A percentile compares a stretch with the other conserved stretches of the same genome.
phyloP scores from a whole-genome alignment of 257 asterid species.

The Leonotis leonurus region DNA sequence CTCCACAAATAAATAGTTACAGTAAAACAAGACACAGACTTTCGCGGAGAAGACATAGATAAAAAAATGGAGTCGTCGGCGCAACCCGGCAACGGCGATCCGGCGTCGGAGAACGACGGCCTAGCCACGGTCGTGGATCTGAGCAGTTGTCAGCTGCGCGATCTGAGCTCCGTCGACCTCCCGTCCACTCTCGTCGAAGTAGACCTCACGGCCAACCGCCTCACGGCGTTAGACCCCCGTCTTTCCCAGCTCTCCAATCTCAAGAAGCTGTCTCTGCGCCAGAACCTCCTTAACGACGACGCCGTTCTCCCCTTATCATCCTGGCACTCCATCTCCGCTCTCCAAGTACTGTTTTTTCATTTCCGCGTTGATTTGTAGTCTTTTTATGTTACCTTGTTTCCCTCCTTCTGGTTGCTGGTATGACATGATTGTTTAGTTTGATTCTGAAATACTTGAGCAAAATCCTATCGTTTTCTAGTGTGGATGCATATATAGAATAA shows the following conservation, averaged over 20 bases:
- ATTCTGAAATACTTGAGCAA: not conserved
- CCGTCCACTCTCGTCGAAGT: slow-evolving; percentile 58
- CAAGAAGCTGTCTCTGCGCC: slow-evolving; percentile 84
- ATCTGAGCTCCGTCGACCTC: slow-evolving; percentile 70
- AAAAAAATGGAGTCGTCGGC: slow-evolving; percentile 21
- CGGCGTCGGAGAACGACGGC: slow-evolving; percentile 22
- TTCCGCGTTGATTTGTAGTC: not conserved
- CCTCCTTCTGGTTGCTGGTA: not conserved
- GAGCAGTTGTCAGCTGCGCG: slow-evolving; percentile 83
- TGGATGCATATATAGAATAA: not conserved
- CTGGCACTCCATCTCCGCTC: slow-evolving; percentile 56
- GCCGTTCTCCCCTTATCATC: slow-evolving; percentile 61
- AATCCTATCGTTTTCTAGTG: not conserved
- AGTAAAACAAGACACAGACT: not conserved
- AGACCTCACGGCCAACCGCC: slow-evolving; percentile 88
- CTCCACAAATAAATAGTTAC: not conserved
- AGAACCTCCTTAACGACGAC: slow-evolving; percentile 65
- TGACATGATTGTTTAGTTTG: not conserved
- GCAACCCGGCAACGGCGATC: slow-evolving; percentile 24
- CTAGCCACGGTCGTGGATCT: slow-evolving; percentile 58
- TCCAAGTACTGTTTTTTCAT: slow-evolving; percentile 39
- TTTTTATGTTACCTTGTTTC: not conserved
- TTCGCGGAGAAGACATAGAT: not conserved
- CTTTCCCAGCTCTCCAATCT: slow-evolving; percentile 64
- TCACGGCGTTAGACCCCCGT: slow-evolving; percentile 77